Conservation (phyloP, 116 monocot species). For the Thalassia testudinum region DNA sequence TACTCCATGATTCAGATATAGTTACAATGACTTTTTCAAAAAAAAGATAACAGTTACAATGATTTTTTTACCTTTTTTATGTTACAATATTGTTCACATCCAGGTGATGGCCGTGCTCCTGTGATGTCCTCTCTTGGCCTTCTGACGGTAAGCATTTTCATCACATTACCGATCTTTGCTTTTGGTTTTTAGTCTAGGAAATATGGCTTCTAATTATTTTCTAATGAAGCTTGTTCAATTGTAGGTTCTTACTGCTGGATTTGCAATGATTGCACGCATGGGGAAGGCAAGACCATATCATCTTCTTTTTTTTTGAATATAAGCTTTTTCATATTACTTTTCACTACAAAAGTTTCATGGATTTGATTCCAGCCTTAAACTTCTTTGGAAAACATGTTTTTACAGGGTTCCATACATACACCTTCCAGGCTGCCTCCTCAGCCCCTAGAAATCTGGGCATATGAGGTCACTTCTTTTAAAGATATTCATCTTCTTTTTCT, state of each 20-base stretch:
- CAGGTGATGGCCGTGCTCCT: constrained; percentile 89
- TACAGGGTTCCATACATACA: constrained; percentile 62
- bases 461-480: constrained; percentile 39
- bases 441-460: constrained; percentile 87
- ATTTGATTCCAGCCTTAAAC: no score
- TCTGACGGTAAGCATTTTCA: constrained; percentile 49
- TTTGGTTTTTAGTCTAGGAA: no score
- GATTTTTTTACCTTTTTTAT: not conserved
- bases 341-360: not conserved
- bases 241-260: constrained; percentile 70
- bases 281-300: constrained; percentile 30
- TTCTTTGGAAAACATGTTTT: not conserved
- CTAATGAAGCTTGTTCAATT: not conserved
- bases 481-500: no score
- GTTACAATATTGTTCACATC: no score
- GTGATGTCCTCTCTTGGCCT: constrained; percentile 80
- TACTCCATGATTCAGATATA: no score
- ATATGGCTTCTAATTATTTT: no score
- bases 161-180: not conserved
- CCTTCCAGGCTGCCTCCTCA: constrained; percentile 51
- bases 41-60: no score
- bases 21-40: no score
- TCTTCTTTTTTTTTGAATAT: not conserved
- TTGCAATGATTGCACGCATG: constrained; percentile 77
- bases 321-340: not conserved